Percentiles rank a stretch among this genome's conserved stretches.
These are phyloP conservation scores for Eutrema heterophyllum DNA, from an alignment of 345 rosid genomes.

Conservation along the genomic window DNA sequence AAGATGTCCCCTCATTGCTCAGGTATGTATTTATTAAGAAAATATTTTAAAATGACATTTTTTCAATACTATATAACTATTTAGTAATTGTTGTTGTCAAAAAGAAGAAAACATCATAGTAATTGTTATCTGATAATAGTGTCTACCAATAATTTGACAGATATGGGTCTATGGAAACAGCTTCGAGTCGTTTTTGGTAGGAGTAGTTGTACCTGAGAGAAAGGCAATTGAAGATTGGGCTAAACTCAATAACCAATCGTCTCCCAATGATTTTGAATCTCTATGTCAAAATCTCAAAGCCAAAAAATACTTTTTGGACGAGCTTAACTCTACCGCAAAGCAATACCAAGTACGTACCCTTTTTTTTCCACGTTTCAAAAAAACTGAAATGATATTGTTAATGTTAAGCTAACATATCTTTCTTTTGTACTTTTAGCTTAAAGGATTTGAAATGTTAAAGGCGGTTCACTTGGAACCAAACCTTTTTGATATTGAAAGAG, in stretches of 20 bases:
- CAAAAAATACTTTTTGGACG: slow-evolving; percentile 62
- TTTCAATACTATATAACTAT: background rate
- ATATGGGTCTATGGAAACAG: slow-evolving; percentile 95
- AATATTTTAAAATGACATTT: background rate
- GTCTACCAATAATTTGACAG: slow-evolving; percentile 33
- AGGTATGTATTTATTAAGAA: slow-evolving; percentile 37
- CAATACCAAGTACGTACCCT: slow-evolving; percentile 49
- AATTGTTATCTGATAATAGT: background rate
- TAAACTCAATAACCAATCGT: slow-evolving; percentile 32
- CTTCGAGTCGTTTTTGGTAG: slow-evolving; percentile 88
- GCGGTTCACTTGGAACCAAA: slow-evolving; percentile 76
- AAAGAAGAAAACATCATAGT: background rate
- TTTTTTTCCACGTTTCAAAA: background rate
- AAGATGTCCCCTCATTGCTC: slow-evolving; percentile 66
- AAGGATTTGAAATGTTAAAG: slow-evolving; percentile 88
- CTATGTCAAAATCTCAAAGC: slow-evolving; percentile 65
- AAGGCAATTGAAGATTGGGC: slow-evolving; percentile 87
- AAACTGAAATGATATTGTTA: background rate
- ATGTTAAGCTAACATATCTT: background rate
- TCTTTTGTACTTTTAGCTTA: slow-evolving; percentile 40
- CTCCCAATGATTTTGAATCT: slow-evolving; percentile 47
- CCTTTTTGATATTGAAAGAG: slow-evolving; percentile 80
- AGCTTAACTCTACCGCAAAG: slow-evolving; percentile 71
- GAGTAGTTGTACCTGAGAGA: slow-evolving; percentile 72
- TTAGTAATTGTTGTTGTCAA: background rate